Conservation (phyloP, 1,284 basidiomycete species). For the Xerocomus minutiporus region DNA sequence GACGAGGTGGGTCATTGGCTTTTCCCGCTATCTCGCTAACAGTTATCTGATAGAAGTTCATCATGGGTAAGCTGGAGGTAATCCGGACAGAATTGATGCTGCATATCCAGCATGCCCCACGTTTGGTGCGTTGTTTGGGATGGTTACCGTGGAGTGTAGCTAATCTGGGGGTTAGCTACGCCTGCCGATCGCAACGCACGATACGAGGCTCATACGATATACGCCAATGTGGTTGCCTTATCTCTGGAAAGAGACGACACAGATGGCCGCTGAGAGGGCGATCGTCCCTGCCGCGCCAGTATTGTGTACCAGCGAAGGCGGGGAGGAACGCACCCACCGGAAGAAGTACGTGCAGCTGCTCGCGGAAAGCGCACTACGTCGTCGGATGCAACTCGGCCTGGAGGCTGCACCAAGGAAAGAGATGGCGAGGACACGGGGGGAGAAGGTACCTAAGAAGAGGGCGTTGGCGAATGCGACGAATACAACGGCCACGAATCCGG, state of each 20-base stretch:
- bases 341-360: slow-evolving; percentile 23
- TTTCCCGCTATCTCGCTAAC: not conserved
- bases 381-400: slow-evolving; percentile 9
- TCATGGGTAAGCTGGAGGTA: slow-evolving; percentile 18
- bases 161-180: slow-evolving; percentile 11
- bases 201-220: slow-evolving; percentile 21
- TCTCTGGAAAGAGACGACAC: slow-evolving; percentile 21
- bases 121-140: slow-evolving; percentile 16
- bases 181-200: slow-evolving; percentile 17
- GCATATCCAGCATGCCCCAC: slow-evolving; percentile 13
- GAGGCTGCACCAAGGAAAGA: slow-evolving; percentile 2
- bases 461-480: slow-evolving; percentile 23
- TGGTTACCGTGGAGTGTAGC: not conserved
- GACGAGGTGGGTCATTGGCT: slow-evolving; percentile 21
- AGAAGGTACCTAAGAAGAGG: slow-evolving; percentile 7
- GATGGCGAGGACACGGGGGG: not conserved
- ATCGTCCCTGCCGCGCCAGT: not conserved
- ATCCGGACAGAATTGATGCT: slow-evolving; percentile 20
- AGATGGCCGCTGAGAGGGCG: not conserved
- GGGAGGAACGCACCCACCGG: slow-evolving; percentile 2
- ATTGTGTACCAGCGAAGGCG: too few relatives aligned
- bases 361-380: slow-evolving; percentile 22
- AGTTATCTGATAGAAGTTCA: slow-evolving; percentile 10
- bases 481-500: not conserved
- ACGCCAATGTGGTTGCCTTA: slow-evolving; percentile 15